phyloP scores from a whole-genome alignment of 2,329 filamentous ascomycete genomes.

The Ophiostoma perfectum region DNA sequence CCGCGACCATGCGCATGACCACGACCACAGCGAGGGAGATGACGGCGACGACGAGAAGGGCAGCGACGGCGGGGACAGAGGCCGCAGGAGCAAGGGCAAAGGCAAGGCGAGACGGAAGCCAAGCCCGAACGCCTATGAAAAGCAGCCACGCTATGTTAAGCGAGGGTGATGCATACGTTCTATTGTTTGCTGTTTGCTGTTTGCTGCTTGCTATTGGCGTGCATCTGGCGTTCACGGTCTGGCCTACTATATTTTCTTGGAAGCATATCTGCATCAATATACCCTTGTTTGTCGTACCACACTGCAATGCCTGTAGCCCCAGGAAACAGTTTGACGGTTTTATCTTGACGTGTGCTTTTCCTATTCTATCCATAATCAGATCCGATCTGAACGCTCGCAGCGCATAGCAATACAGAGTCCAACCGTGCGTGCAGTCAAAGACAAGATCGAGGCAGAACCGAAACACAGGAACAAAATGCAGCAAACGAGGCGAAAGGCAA shows the following conservation, averaged over 20 bases:
- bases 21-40: constrained; percentile 34
- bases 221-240: no score
- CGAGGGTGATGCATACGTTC: not conserved
- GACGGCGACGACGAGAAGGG: constrained; percentile 34
- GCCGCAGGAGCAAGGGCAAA: constrained; percentile 17
- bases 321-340: no score
- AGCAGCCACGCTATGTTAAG: constrained; percentile 51
- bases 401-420: not conserved
- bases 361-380: not conserved
- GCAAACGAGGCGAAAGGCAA: not conserved
- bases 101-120: constrained; percentile 40
- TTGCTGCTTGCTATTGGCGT: no score
- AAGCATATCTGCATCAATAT: not conserved
- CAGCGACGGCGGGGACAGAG: constrained; percentile 27
- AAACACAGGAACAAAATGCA: not conserved
- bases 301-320: not conserved
- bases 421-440: not conserved
- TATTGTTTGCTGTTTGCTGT: no score
- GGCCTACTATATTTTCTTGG: not conserved
- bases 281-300: not conserved
- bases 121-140: constrained; percentile 79
- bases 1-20: constrained; percentile 33
- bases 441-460: not conserved
- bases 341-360: not conserved
- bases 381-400: constrained; percentile 1